Evolutionary conservation across 2,329 filamentous ascomycete genomes (phyloP), one percentile per base, ranked within the genome.

Genomic region (Hirsutella minnesotensis): DNA sequence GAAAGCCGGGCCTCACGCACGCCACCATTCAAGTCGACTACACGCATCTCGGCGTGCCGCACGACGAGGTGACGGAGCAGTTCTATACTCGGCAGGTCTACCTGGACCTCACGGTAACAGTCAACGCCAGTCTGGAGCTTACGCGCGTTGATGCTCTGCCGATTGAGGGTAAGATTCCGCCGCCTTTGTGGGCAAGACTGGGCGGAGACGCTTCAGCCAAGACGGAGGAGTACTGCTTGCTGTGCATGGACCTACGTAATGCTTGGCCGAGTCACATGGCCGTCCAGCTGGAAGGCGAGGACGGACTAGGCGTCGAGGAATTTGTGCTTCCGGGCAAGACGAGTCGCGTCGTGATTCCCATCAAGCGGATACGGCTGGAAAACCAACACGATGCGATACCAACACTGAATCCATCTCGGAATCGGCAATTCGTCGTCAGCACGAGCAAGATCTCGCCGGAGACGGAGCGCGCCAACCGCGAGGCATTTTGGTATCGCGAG

Each of bases 401-500:
- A 1, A 81, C 79, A 1, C 69, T 95, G 9, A 88, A 90, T 50
- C 83, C 83, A 1, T 79, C 82, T 0, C 79, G 83, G n/a, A 83
- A 87, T 56, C 77, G 88, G n/a, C 89, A 95, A 56, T 95, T 94
- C 53, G 86, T 95, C 24, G 86, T 95, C 36, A 92, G 84, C 60
- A 77, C 81, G 15, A 81, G 78, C 56, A 85, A 85, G 53, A 77
- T 89, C 44, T 81, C 83, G 0, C 84, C 86, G 0, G 86, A 92
- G 49, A 76, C 75, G 36, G 89, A 95, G 63, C 77, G 84, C 29
- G 75, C 79, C 12, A 83, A 74, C 46, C 73, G 89, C 41, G 87
- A 95, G 63, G 79, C 81, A 0, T 95, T 95, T 59, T 95, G 89
- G 89, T 95, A 87, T 60, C 78, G 88, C 15, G 85, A 94, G 59